phyloP scores from a whole-genome alignment of 176 grass and related monocot species.

The Carex scoparia region DNA sequence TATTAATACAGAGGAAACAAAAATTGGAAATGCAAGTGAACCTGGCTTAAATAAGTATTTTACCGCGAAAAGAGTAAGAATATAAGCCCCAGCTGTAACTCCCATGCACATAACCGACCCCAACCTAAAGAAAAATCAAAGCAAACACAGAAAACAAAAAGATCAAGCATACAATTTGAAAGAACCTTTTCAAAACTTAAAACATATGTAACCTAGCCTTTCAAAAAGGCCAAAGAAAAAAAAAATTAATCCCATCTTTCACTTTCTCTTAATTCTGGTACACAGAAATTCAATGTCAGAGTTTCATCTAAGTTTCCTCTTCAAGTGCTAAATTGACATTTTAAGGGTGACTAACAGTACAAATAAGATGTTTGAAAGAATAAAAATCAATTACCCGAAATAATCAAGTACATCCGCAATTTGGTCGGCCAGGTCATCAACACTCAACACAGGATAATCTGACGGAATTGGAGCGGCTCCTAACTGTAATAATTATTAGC shows the following conservation, averaged over 20 bases:
- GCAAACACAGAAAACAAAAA: slow-evolving; percentile 3
- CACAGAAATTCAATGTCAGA: neutral
- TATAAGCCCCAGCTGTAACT: slow-evolving; percentile 88
- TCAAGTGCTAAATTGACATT: neutral
- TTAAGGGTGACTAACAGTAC: neutral
- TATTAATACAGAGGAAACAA: slow-evolving; percentile 2
- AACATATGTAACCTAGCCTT: neutral
- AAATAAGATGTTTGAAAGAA: slow-evolving; percentile 19
- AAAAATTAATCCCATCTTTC: neutral
- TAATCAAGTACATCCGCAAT: slow-evolving; percentile 85
- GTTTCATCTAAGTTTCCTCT: no score
- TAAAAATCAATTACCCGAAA: slow-evolving; percentile 56
- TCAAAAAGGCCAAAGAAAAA: neutral
- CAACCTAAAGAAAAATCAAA: slow-evolving; percentile 43
- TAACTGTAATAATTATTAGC: slow-evolving; percentile 59
- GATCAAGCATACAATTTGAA: slow-evolving; percentile 23
- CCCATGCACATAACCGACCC: slow-evolving; percentile 91
- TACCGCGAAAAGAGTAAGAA: slow-evolving; percentile 90
- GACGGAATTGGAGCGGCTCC: slow-evolving; percentile 78
- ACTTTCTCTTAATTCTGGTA: slow-evolving; percentile 10
- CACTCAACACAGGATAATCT: slow-evolving; percentile 54
- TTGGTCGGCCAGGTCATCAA: slow-evolving; percentile 79
- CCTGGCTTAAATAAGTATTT: slow-evolving; percentile 18
- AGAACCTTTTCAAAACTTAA: neutral
- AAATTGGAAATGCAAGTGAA: slow-evolving; percentile 21